These are phyloP conservation scores for Podospora pseudoanserina DNA, from an alignment of 495 filamentous ascomycete species.

Conservation along the genomic window DNA sequence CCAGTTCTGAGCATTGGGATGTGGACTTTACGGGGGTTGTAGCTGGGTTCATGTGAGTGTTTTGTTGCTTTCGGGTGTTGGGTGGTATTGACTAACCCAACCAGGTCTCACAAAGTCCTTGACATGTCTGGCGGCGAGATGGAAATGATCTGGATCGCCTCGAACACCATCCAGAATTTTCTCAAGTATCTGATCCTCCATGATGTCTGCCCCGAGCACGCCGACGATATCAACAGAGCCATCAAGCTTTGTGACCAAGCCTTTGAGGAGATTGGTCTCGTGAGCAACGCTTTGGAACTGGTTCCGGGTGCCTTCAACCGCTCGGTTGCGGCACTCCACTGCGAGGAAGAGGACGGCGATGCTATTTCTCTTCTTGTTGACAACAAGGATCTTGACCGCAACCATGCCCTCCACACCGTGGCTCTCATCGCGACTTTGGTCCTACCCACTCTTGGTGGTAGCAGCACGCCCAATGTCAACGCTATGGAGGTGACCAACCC, in stretches of 20 bases:
- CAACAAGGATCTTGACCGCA: constrained; percentile 10
- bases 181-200: constrained; percentile 83
- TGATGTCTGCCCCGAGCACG: constrained; percentile 79
- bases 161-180: constrained; percentile 71
- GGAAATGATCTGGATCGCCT: constrained; percentile 19
- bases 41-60: constrained; percentile 69
- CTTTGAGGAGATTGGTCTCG: constrained; percentile 60
- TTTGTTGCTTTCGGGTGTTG: not conserved
- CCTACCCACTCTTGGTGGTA: not conserved
- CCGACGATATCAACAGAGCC: constrained; percentile 60
- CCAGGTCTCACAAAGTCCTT: constrained; percentile 17
- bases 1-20: constrained; percentile 52
- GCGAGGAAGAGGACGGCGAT: constrained; percentile 14
- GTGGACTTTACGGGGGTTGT: constrained; percentile 78
- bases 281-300: constrained; percentile 41
- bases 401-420: not conserved
- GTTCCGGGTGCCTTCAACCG: constrained; percentile 75
- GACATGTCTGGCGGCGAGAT: constrained; percentile 22
- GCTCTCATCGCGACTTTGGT: not conserved
- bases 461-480: not conserved
- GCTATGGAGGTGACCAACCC: not conserved
- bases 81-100: constrained; percentile 12
- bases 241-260: constrained; percentile 64
- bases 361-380: not conserved
- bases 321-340: constrained; percentile 36